Evolutionary conservation across 208 protist genomes (phyloP).

Genomic region (Wallacemonas sp.): DNA sequence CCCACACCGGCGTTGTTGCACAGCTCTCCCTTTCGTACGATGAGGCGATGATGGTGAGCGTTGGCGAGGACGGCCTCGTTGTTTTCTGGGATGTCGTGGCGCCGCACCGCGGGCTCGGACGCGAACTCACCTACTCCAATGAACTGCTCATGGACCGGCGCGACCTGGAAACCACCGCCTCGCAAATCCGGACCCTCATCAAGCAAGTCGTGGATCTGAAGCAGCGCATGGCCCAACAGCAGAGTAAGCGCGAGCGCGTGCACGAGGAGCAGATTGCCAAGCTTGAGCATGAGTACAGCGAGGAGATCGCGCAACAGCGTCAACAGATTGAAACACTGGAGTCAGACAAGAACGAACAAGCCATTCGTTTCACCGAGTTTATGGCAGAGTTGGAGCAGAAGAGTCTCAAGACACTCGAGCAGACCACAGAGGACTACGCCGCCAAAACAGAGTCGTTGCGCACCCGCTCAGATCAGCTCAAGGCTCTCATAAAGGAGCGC

Average conservation of each 20-base stretch:
- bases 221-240: conserved; percentile 94
- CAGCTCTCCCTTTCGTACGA: conserved; percentile 89
- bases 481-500: conserved; percentile 74
- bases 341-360: conserved; percentile 90
- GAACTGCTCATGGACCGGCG: conserved; percentile 94
- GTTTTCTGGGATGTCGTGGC: conserved; percentile 91
- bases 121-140: conserved; percentile 88
- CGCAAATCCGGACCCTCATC: conserved; percentile 51
- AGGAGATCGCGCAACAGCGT: conserved; percentile 67
- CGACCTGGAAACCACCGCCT: conserved; percentile 90
- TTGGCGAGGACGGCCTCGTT: conserved; percentile 92
- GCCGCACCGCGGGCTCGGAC: conserved; percentile 73
- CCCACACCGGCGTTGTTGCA: conserved; percentile 83
- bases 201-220: conserved; percentile 91
- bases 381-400: conserved; percentile 87
- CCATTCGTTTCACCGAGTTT: conserved; percentile 94
- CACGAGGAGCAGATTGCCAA: conserved; percentile 93
- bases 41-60: conserved; percentile 92
- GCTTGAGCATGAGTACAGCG: conserved; percentile 81
- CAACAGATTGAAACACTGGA: conserved; percentile 71
- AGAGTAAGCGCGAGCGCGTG: conserved; percentile 91
- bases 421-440: conserved; percentile 89
- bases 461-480: conserved; percentile 72
- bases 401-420: conserved; percentile 47
- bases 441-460: conserved; percentile 88